Percentiles rank a stretch among this genome's conserved stretches.
These are phyloP conservation scores for Cadophora sp. DNA, from an alignment of 2,329 filamentous ascomycete genomes.

Conservation along the genomic window DNA sequence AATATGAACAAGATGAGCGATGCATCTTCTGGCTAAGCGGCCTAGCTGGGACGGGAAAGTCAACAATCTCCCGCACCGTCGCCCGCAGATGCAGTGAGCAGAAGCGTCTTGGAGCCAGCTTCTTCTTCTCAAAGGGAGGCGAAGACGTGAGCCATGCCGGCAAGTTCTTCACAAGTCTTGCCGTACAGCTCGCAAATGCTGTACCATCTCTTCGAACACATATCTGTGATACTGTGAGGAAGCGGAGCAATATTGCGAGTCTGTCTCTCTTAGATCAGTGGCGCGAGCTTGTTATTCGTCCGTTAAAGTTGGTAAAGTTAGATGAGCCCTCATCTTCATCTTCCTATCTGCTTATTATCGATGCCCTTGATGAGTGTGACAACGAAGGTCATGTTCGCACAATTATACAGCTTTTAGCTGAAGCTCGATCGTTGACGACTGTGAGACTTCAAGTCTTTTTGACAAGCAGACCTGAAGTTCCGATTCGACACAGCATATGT, in stretches of 20 bases:
- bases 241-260: constrained; percentile 10
- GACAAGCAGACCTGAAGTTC: too few relatives aligned
- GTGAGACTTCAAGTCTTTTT: too few relatives aligned
- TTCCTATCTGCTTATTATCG: constrained; percentile 38
- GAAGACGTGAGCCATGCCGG: too few relatives aligned
- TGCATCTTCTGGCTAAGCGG: too few relatives aligned
- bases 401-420: constrained; percentile 38
- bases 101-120: too few relatives aligned
- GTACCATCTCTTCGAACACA: constrained; percentile 3
- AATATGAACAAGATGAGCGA: too few relatives aligned
- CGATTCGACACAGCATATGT: too few relatives aligned
- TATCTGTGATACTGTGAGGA: neutral
- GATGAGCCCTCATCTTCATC: neutral
- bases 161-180: too few relatives aligned
- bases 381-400: constrained; percentile 31
- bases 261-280: constrained; percentile 19
- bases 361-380: constrained; percentile 46
- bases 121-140: too few relatives aligned
- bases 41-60: too few relatives aligned
- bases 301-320: constrained; percentile 38
- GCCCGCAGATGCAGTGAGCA: too few relatives aligned
- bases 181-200: neutral
- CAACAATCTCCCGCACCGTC: too few relatives aligned
- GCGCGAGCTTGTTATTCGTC: constrained; percentile 51
- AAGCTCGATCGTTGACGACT: constrained; percentile 20